A percentile compares a stretch with the other conserved stretches of the same genome.
phyloP scores from a whole-genome alignment of 2,329 filamentous ascomycete genomes.

The Rhynchosporium graminicola region DNA sequence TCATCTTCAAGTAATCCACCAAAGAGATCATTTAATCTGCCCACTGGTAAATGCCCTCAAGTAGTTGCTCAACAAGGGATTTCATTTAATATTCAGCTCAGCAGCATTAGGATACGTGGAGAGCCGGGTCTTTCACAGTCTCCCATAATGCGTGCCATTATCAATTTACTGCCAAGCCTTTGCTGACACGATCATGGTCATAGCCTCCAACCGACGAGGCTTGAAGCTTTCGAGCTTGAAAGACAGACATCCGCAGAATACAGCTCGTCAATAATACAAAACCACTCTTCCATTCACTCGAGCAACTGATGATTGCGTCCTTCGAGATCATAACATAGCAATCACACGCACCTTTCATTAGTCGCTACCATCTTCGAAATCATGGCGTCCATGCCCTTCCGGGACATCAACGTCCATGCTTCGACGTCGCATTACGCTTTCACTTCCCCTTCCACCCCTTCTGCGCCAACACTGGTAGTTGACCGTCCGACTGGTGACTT shows the following conservation, averaged over 20 bases:
- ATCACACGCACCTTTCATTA: neutral
- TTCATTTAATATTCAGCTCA: too few species aligned
- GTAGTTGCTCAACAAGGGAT: too few species aligned
- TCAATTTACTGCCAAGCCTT: neutral
- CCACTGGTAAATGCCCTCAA: too few species aligned
- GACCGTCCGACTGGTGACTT: slow-evolving; percentile 92
- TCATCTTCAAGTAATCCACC: too few species aligned
- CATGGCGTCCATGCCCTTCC: slow-evolving; percentile 70
- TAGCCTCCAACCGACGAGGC: slow-evolving; percentile 12
- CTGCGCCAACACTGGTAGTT: slow-evolving; percentile 83
- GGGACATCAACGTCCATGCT: slow-evolving; percentile 96
- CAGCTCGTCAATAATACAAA: slow-evolving; percentile 1
- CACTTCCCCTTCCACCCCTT: slow-evolving; percentile 89
- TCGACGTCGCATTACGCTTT: slow-evolving; percentile 93
- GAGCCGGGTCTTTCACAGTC: neutral
- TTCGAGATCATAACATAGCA: slow-evolving; percentile 9
- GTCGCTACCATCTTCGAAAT: slow-evolving; percentile 19
- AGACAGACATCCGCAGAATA: too few species aligned
- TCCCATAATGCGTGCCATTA: neutral
- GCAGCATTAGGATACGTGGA: too few species aligned
- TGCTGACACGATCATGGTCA: neutral
- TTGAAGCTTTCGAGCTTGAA: neutral
- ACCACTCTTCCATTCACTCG: neutral
- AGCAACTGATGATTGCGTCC: slow-evolving; percentile 7
- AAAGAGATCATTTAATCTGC: too few species aligned